Evolutionary conservation across 2,329 filamentous ascomycete genomes (phyloP).

Genomic region (Venturia aucupariae): DNA sequence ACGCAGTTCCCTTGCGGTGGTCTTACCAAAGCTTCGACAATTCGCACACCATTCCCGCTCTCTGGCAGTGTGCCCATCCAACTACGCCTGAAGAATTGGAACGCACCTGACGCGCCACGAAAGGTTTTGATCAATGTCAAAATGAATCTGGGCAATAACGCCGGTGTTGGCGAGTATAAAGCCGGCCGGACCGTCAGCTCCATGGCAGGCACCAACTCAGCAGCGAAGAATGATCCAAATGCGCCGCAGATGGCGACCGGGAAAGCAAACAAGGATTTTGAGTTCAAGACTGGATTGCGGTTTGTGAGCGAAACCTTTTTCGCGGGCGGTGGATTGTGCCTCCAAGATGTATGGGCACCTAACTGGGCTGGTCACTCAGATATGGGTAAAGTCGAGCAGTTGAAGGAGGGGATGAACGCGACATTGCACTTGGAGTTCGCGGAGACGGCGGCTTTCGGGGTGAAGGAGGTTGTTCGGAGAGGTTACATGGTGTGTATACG

Average conservation of each 20-base stretch:
- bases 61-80: not conserved
- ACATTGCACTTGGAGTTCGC: not conserved
- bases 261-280: not conserved
- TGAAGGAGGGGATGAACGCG: not conserved
- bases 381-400: not conserved
- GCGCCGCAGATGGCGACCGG: not conserved
- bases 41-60: not conserved
- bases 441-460: not conserved
- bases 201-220: not conserved
- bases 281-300: not conserved
- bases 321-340: not conserved
- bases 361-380: not conserved
- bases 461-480: not conserved
- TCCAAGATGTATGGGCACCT: slow-evolving; percentile 1
- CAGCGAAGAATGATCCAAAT: not conserved
- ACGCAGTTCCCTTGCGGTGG: not conserved
- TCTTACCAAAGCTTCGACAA: not conserved
- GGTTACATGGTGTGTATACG: not conserved
- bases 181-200: not conserved
- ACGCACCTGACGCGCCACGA: not conserved
- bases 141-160: not conserved
- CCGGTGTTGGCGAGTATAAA: not conserved
- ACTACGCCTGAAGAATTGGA: not conserved
- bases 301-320: not conserved
- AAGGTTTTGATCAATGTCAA: not conserved